Conservation (phyloP, 2,329 filamentous ascomycete genomes). For the Aspergillus sergii region DNA sequence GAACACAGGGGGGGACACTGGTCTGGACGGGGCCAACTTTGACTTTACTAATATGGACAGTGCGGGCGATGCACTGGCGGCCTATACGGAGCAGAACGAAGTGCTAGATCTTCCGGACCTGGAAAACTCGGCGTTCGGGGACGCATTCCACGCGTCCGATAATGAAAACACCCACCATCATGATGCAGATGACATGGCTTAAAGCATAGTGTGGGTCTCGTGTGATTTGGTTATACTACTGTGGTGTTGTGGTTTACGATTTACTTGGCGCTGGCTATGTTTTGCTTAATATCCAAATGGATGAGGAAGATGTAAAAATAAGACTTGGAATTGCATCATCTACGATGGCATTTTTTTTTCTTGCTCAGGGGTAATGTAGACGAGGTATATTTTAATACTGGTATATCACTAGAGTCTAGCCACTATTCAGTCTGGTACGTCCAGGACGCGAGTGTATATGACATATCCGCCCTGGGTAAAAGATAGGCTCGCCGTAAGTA, state of each 20-base stretch:
- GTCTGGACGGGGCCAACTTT: constrained; percentile 43
- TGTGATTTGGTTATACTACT: not conserved
- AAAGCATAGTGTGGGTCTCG: not conserved
- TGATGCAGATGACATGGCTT: constrained; percentile 45
- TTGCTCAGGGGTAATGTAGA: not conserved
- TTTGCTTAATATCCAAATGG: not conserved
- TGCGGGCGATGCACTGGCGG: constrained; percentile 70
- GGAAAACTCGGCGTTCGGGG: constrained; percentile 80
- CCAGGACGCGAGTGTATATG: no score
- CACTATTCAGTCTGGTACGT: no score
- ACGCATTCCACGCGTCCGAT: constrained; percentile 71
- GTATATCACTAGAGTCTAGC: no score
- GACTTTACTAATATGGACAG: constrained; percentile 61
- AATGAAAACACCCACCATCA: constrained; percentile 45
- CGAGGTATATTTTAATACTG: no score
- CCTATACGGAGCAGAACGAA: constrained; percentile 64
- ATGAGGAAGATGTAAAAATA: constrained; percentile 6
- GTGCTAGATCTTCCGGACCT: constrained; percentile 61
- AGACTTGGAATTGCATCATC: not conserved
- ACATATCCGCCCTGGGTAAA: no score
- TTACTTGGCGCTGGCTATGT: not conserved
- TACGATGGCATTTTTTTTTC: not conserved
- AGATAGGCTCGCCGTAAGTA: no score
- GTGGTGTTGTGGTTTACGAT: constrained; percentile 2
- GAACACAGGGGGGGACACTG: constrained; percentile 30